A percentile compares a stretch with the other conserved stretches of the same genome.
These are phyloP conservation scores for Closterium sp. DNA, from an alignment of 139 green algal species.

Conservation along the genomic window DNA sequence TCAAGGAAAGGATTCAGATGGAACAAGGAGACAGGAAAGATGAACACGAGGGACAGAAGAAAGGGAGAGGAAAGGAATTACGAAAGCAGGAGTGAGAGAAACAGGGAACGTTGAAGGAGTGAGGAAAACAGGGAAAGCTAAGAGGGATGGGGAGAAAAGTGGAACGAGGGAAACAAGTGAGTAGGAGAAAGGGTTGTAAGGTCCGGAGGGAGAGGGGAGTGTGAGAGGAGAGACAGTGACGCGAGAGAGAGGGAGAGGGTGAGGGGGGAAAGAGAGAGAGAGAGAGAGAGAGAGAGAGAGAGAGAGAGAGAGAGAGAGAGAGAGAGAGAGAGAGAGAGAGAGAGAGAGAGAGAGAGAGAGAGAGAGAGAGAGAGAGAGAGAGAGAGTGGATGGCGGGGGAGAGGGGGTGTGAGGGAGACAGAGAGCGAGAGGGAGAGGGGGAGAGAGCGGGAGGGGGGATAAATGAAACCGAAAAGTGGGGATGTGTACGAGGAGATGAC, in stretches of 20 bases:
- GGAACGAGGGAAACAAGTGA: no score
- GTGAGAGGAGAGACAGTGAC: no score
- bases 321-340: conserved; percentile 16
- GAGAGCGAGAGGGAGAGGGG: not conserved
- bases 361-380: conserved; percentile 3
- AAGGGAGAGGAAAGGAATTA: no score
- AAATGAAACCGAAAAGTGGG: not conserved
- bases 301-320: conserved; percentile 2
- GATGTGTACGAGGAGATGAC: no score
- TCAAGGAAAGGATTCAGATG: not conserved
- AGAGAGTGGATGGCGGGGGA: not conserved
- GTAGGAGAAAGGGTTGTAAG: no score
- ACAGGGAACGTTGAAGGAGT: no score
- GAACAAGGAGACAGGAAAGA: not conserved
- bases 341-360: conserved; percentile 12
- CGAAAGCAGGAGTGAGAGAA: no score
- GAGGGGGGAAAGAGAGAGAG: not conserved
- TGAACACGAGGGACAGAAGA: not conserved
- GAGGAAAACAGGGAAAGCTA: not conserved
- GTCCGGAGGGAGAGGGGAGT: no score
- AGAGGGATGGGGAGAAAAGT: not conserved
- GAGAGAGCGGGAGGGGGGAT: not conserved
- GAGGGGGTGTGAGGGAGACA: not conserved
- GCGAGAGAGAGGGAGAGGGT: not conserved
- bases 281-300: not conserved